A percentile compares a stretch with the other conserved stretches of the same genome.
Evolutionary conservation across 257 asterid genomes (phyloP).

Genomic region (Phtheirospermum japonicum): DNA sequence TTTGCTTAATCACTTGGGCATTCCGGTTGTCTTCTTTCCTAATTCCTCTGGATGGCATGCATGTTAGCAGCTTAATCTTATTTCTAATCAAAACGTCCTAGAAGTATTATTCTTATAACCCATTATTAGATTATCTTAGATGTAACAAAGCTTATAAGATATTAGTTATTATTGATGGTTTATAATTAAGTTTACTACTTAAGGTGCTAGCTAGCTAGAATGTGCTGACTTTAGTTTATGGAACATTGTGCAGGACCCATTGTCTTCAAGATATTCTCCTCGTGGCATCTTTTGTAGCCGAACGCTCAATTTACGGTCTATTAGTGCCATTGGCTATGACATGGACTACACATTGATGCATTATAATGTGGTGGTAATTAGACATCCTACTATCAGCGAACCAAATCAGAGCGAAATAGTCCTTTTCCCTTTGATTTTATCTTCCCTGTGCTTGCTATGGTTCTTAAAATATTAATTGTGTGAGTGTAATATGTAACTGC

Average conservation of each 20-base stretch:
- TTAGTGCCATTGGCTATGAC: conserved; percentile 6
- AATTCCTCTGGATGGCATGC: neutral
- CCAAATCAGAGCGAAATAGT: neutral
- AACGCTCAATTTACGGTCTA: conserved; percentile 4
- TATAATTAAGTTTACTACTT: no score
- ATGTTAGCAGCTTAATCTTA: neutral
- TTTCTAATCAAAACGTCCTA: neutral
- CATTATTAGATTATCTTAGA: no score
- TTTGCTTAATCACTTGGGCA: conserved; percentile 7
- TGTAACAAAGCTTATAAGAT: no score
- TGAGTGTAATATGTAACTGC: neutral
- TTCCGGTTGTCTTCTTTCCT: neutral
- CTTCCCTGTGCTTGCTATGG: neutral
- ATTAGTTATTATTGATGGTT: no score
- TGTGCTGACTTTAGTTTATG: neutral
- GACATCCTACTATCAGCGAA: neutral
- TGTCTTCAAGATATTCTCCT: conserved; percentile 3
- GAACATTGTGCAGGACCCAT: neutral
- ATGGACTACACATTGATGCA: conserved; percentile 12
- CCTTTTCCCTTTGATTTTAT: neutral
- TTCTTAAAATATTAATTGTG: neutral
- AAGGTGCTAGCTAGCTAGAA: neutral
- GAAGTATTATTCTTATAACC: neutral
- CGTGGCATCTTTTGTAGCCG: conserved; percentile 6
- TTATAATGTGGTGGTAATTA: conserved; percentile 3